Base-by-base conservation (phyloP, 2,329 filamentous ascomycete genomes). In the Exophiala sp. region DNA sequence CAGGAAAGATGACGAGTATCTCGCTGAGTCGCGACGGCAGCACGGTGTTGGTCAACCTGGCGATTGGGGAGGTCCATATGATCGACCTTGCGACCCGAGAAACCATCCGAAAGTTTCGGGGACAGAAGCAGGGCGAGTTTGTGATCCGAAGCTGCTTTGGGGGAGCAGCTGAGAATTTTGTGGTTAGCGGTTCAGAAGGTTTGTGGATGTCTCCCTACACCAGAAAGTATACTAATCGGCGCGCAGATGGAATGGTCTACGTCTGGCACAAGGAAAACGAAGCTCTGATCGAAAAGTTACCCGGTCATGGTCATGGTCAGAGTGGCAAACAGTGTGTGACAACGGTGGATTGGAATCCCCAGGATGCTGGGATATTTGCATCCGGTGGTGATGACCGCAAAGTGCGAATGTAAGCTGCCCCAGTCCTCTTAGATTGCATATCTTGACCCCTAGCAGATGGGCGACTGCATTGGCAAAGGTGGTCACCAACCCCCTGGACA, bases 241-340 rank as follows among this genome's bases (percentile, higher is more conserved):
- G 13, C 9, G 4, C 59, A 83, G 81, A 85, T 66, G 79, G 79
- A 1, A 76, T 78, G 48, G 78, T 97, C 35, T 85, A 88, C 65
- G 87, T 98, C 54, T 97, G 90, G 88, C 87, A 95, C 66, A 93
- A 88, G 66, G 84, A 83, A 49, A 88, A 85, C 29, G 88, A 88
- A 4, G 74, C 78, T 4, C 75, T 85, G 1, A 81, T 98, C 4
- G 86, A 89, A 63, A 83, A 80, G 41, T 73, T 97, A 2, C 77
- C 81, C 24, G 90, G 83, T 0, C 91, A 97, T 61, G 71, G 73
- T 5, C 77, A 79, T 10, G 84, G 88, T 27, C 54, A 57, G 32
- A 52, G 53, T 41, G 58, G 58, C 14, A 58, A 56, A 39, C 48
- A 55, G 13, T 83, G 81, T 53, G 91, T 93, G 57, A 97, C 96